phyloP scores from a whole-genome alignment of 106 monocot species.

The Dioscorea alata region DNA sequence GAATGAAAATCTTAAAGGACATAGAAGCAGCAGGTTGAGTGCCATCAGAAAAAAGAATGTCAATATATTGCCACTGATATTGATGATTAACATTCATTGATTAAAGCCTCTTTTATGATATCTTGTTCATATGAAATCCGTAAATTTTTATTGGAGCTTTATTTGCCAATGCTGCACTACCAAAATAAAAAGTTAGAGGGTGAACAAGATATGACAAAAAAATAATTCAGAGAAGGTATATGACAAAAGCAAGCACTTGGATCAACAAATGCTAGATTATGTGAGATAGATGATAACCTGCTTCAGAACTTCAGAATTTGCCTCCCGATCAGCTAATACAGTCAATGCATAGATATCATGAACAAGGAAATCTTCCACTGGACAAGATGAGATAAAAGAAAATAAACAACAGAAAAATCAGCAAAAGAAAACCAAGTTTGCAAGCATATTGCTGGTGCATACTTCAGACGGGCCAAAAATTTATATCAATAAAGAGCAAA shows the following conservation, averaged over 20 bases:
- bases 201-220: background rate
- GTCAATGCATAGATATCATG: conserved; percentile 9
- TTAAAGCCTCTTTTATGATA: too few species aligned
- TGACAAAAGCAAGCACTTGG: background rate
- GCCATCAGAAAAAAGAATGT: too few species aligned
- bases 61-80: too few species aligned
- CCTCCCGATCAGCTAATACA: conserved; percentile 7
- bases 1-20: background rate
- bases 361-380: conserved; percentile 35
- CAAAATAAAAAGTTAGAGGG: too few species aligned
- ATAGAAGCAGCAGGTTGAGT: background rate
- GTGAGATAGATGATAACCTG: conserved; percentile 6
- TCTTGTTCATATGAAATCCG: too few species aligned
- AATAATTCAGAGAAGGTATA: too few species aligned
- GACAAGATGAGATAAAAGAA: background rate
- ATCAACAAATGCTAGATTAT: background rate
- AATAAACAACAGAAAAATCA: background rate
- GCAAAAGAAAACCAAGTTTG: background rate
- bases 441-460: background rate
- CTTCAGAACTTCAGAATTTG: conserved; percentile 10
- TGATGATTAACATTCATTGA: too few species aligned
- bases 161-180: too few species aligned
- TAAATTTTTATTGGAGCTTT: too few species aligned
- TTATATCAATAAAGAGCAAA: too few species aligned
- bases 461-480: too few species aligned